Evolutionary conservation across 2,329 filamentous ascomycete genomes (phyloP).

Genomic region (Chaetomiaceae sp.): DNA sequence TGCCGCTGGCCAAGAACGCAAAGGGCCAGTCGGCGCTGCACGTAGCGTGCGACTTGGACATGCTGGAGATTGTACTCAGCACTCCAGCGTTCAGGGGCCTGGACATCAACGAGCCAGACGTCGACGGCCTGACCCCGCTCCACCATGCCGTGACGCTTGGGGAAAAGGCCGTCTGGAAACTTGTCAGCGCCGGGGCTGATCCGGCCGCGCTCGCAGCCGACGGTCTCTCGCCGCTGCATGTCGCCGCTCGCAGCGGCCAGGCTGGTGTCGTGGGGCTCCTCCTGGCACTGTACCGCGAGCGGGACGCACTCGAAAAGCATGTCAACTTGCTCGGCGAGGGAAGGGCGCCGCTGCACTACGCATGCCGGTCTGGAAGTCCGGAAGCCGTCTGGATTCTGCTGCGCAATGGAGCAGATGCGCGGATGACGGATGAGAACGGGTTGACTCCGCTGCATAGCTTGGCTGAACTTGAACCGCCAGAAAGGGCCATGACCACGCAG

Average conservation of each 20-base stretch:
- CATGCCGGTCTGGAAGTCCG: conserved; percentile 2
- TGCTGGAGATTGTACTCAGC: neutral
- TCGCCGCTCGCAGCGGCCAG: neutral
- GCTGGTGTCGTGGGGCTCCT: neutral
- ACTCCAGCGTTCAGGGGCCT: neutral
- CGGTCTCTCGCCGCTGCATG: conserved; percentile 4
- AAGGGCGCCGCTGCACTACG: conserved; percentile 9
- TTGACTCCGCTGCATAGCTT: conserved; percentile 5
- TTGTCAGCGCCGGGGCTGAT: neutral
- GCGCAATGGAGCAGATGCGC: conserved; percentile 2
- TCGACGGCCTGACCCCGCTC: neutral
- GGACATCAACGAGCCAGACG: neutral
- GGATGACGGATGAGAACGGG: neutral
- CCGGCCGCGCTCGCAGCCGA: neutral
- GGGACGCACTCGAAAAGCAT: neutral
- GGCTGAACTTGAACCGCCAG: neutral
- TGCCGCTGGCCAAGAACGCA: neutral
- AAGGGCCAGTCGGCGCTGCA: neutral
- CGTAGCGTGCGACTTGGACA: neutral
- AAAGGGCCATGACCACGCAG: neutral
- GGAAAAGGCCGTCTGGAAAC: neutral
- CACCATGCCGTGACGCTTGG: neutral
- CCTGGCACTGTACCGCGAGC: neutral
- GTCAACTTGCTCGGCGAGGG: conserved; percentile 1
- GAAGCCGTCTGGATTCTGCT: conserved; percentile 12